Percentiles rank a stretch among this genome's conserved stretches.
Evolutionary conservation across 192 early-diverging fungal species (phyloP).

Genomic region (Backusella circina): DNA sequence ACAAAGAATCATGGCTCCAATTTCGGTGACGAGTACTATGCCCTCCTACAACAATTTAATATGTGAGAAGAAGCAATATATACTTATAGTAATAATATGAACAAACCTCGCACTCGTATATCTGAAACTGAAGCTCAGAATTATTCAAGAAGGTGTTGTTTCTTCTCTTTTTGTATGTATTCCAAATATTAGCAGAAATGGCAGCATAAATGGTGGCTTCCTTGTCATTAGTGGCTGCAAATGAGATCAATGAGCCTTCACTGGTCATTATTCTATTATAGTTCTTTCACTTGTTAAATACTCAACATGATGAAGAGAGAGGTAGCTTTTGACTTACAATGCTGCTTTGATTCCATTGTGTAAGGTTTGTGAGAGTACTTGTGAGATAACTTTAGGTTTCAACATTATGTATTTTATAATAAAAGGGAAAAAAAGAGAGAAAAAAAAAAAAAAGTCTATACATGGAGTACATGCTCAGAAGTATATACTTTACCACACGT

Average conservation of each 20-base stretch:
- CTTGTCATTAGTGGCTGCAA: slow-evolving; percentile 49
- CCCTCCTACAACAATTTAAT: slow-evolving; percentile 22
- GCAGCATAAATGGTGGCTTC: slow-evolving; percentile 54
- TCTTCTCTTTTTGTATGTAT: slow-evolving; percentile 45
- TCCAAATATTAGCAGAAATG: slow-evolving; percentile 59
- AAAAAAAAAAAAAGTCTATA: no score
- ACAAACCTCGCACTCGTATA: slow-evolving; percentile 48
- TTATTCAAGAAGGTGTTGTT: not conserved
- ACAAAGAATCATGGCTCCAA: slow-evolving; percentile 50
- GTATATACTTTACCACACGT: not conserved
- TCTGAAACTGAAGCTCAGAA: slow-evolving; percentile 32
- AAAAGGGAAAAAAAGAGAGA: not conserved
- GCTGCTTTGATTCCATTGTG: slow-evolving; percentile 51
- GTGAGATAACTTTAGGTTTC: slow-evolving; percentile 60
- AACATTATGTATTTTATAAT: slow-evolving; percentile 33
- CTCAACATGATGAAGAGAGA: not conserved
- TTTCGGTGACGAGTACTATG: slow-evolving; percentile 9
- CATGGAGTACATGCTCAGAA: not conserved
- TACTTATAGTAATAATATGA: not conserved
- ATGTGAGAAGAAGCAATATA: not conserved
- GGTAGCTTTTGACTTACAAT: slow-evolving; percentile 33
- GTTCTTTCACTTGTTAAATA: no score
- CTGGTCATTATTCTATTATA: slow-evolving; percentile 51
- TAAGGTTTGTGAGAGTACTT: slow-evolving; percentile 53
- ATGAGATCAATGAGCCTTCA: slow-evolving; percentile 54